phyloP scores from a whole-genome alignment of 2,329 filamentous ascomycete genomes.

The Coniella lustricola region DNA sequence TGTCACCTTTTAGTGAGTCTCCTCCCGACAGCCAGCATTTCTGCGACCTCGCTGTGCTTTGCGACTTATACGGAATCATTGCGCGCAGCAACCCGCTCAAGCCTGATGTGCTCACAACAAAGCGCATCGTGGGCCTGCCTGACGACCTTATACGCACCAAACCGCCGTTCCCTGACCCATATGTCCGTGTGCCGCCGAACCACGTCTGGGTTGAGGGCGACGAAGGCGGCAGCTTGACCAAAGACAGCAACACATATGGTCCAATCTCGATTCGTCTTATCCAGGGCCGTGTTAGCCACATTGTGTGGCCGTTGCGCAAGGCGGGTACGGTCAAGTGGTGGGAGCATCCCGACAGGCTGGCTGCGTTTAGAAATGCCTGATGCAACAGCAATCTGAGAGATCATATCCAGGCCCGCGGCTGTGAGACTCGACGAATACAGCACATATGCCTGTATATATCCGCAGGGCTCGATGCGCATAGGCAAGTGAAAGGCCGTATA shows the following conservation, averaged over 20 bases:
- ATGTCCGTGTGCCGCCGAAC: slow-evolving; percentile 64
- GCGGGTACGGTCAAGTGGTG: slow-evolving; percentile 52
- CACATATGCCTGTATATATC: no score
- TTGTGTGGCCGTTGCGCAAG: slow-evolving; percentile 62
- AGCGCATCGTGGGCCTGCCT: slow-evolving; percentile 73
- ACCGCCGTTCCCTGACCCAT: slow-evolving; percentile 48
- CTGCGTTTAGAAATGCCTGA: neutral
- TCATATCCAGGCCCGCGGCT: no score
- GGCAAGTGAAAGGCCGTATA: no score
- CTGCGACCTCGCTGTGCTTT: neutral
- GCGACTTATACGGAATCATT: neutral
- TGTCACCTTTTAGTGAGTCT: slow-evolving; percentile 58
- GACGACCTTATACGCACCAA: slow-evolving; percentile 69
- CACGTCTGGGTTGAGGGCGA: slow-evolving; percentile 97
- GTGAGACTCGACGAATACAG: no score
- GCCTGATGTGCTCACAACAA: slow-evolving; percentile 65
- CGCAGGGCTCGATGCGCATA: no score
- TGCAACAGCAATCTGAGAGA: no score
- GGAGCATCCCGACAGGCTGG: slow-evolving; percentile 33
- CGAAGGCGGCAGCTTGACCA: slow-evolving; percentile 58
- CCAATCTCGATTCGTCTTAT: slow-evolving; percentile 72
- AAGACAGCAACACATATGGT: slow-evolving; percentile 88
- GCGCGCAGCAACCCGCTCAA: slow-evolving; percentile 58
- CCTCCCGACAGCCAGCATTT: neutral
- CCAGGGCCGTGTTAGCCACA: slow-evolving; percentile 64